Percentiles rank a stretch among this genome's conserved stretches.
Conservation (phyloP, 768 basidiomycete genomes). For the Lentinula raphanica region DNA sequence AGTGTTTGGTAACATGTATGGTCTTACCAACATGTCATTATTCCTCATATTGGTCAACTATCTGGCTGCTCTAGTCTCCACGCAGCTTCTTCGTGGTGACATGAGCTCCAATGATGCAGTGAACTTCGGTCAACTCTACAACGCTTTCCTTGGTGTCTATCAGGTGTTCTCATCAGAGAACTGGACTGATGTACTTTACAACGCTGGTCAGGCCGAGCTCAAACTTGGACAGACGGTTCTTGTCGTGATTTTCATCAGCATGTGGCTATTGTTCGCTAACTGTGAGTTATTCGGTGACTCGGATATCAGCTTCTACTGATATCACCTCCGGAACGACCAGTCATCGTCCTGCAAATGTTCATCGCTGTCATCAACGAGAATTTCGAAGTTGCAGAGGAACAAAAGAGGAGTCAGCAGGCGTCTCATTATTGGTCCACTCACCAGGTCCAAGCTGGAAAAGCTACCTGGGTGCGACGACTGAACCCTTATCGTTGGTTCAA, state of each 20-base stretch:
- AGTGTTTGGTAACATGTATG: slow-evolving; percentile 89
- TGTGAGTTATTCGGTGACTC: slow-evolving; percentile 46
- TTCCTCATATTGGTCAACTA: slow-evolving; percentile 88
- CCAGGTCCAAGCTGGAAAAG: slow-evolving; percentile 39
- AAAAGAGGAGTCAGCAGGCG: slow-evolving; percentile 78
- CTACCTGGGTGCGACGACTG: slow-evolving; percentile 65
- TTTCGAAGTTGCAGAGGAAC: slow-evolving; percentile 87
- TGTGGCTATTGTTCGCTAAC: slow-evolving; percentile 90
- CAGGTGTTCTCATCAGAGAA: slow-evolving; percentile 91
- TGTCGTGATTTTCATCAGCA: slow-evolving; percentile 64
- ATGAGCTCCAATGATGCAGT: slow-evolving; percentile 45
- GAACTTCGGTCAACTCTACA: slow-evolving; percentile 81
- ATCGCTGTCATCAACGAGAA: slow-evolving; percentile 97
- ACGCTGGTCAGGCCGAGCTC: slow-evolving; percentile 54
- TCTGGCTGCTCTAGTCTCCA: slow-evolving; percentile 74
- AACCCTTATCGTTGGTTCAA: slow-evolving; percentile 89
- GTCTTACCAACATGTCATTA: slow-evolving; percentile 84
- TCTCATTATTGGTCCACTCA: slow-evolving; percentile 60
- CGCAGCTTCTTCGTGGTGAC: slow-evolving; percentile 86
- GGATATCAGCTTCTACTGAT: background rate
- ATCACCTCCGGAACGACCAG: slow-evolving; percentile 31
- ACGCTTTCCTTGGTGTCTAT: slow-evolving; percentile 82
- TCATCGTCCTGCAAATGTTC: slow-evolving; percentile 92
- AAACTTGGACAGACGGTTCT: slow-evolving; percentile 65
- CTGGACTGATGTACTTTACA: slow-evolving; percentile 79